Evolutionary conservation across 2,329 filamentous ascomycete genomes (phyloP), one percentile per base, ranked within the genome.

Genomic region (Emericellopsis atlantica): DNA sequence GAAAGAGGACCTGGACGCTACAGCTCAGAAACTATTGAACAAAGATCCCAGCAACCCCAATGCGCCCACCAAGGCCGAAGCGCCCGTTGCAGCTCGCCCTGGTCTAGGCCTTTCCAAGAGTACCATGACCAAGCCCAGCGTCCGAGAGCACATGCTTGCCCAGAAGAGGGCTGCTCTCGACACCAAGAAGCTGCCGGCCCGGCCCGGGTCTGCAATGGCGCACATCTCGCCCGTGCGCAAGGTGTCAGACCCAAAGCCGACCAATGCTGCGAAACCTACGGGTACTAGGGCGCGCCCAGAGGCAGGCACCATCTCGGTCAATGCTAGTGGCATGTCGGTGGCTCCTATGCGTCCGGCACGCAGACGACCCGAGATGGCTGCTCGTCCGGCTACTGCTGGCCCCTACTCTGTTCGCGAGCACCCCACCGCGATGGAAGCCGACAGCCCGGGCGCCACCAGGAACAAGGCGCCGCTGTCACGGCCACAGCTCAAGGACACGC

Each of bases 41-140:
- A 93, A 87, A 51, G 85, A 95, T 49, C 70, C 84, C 1, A 74
- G 79, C 53, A 96, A 96, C 51, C 85, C 85, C 8, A 84, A 86
- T 54, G 75, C 72, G 6, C 70, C 76, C 47, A 71, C 73, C 53
- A 69, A 75, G 53, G 52, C 61, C 5, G 71, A 72, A 26, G 61
- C 67, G 12, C 51, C 57, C 21, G 55, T 9, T 4, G 9, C 52
- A n/a, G 58, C 62, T 34, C 72, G 76, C 3, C 72, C 76, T 18
- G 76, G 75, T 2, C 52, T 76, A 29, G 74, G 76, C 9, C 61
- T 82, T 18, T 81, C 76, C 2, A 78, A 75, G 57, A 81, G 76
- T 51, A 78, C 75, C 12, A 74, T 70, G 56, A 59, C 70, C 33
- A 81, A 80, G 46, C 73, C 77, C 10, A 84, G 84, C 10, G 61